Percentiles rank a stretch among this genome's conserved stretches.
Evolutionary conservation across 2,329 filamentous ascomycete species (phyloP).

Genomic region (Diaporthe longicolla): DNA sequence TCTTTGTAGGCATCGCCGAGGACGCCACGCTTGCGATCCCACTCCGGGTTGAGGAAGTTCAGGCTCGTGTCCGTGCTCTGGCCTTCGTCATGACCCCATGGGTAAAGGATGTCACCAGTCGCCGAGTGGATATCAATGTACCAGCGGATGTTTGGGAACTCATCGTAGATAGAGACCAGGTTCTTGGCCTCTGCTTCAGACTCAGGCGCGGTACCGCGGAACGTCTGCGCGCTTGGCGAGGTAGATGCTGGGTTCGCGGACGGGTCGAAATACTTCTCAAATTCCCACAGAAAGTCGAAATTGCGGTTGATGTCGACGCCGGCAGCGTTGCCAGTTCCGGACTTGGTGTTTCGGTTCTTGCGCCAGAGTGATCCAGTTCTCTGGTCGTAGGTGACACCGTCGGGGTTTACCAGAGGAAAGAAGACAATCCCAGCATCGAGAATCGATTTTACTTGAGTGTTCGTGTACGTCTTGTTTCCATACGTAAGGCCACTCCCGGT

Average conservation of each 20-base stretch:
- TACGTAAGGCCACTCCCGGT: not conserved
- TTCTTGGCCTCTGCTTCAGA: slow-evolving; percentile 18
- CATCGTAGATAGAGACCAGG: not conserved
- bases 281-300: not conserved
- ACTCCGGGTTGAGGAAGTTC: slow-evolving; percentile 1
- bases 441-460: not conserved
- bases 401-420: slow-evolving; percentile 5
- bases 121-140: slow-evolving; percentile 10
- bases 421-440: not conserved
- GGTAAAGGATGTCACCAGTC: not conserved
- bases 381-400: slow-evolving; percentile 9
- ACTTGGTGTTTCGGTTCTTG: slow-evolving; percentile 18
- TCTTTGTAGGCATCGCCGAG: slow-evolving; percentile 9
- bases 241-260: not conserved
- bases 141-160: slow-evolving; percentile 7
- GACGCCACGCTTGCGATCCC: not conserved
- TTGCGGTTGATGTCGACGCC: slow-evolving; percentile 22
- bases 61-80: not conserved
- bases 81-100: slow-evolving; percentile 9
- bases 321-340: not conserved
- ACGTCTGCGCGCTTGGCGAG: slow-evolving; percentile 1
- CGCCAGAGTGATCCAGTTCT: slow-evolving; percentile 5
- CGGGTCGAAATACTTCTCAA: slow-evolving; percentile 8
- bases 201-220: slow-evolving; percentile 17
- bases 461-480: not conserved